These are phyloP conservation scores for Sordaria brevicollis DNA, from an alignment of 495 filamentous ascomycete species.

Conservation along the genomic window DNA sequence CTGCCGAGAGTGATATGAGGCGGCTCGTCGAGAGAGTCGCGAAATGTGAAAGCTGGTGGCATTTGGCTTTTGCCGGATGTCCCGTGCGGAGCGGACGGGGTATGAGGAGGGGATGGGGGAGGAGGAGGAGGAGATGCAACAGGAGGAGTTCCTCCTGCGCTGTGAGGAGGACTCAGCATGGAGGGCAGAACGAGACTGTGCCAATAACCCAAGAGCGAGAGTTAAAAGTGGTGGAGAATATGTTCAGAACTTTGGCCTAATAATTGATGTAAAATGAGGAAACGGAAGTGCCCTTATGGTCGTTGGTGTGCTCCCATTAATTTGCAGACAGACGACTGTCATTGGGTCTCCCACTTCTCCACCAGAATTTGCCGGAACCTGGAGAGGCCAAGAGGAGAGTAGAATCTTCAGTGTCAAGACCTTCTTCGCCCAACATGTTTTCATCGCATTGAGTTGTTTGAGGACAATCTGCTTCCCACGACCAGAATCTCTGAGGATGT, in stretches of 20 bases:
- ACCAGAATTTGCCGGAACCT: background rate
- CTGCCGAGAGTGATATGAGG: background rate
- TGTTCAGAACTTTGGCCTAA: no score
- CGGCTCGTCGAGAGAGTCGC: background rate
- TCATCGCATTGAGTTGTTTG: background rate
- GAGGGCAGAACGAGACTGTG: no score
- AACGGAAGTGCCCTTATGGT: no score
- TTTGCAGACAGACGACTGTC: background rate
- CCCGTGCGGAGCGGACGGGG: background rate
- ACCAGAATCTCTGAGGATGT: background rate
- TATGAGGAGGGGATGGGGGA: background rate
- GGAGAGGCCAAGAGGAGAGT: background rate
- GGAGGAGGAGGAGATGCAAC: no score
- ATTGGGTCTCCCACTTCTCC: background rate
- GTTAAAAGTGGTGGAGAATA: no score
- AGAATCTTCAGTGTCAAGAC: background rate
- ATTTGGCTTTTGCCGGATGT: background rate
- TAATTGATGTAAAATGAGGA: no score
- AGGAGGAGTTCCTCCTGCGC: no score
- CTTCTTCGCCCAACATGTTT: background rate
- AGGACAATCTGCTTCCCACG: background rate
- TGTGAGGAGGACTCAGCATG: no score
- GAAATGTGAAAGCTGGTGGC: background rate
- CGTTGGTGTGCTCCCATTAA: background rate
- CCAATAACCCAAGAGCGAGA: no score